Evolutionary conservation across 73 alveolate species (phyloP).

Genomic region (Tetrahymena malaccensis): DNA sequence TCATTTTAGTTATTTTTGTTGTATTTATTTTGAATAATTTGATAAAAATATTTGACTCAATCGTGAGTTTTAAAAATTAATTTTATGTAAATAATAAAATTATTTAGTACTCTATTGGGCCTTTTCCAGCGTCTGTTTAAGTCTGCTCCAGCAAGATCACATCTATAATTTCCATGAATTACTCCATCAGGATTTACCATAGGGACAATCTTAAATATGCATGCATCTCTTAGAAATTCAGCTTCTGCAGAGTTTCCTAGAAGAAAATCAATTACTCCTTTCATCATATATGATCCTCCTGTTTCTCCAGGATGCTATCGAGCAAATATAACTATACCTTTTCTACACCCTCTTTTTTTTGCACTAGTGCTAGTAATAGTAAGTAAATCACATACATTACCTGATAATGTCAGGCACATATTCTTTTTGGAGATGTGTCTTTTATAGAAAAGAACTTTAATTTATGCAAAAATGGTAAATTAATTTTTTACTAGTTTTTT

Average conservation of each 20-base stretch:
- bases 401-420: conserved; percentile 72
- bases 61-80: no score
- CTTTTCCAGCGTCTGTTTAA: conserved; percentile 65
- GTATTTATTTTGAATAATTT: no score
- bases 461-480: background rate
- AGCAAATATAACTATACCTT: conserved; percentile 63
- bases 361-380: conserved; percentile 59
- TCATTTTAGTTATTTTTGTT: background rate
- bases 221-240: conserved; percentile 60
- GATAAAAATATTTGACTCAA: no score
- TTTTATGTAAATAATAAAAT: conserved; percentile 41
- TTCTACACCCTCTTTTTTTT: conserved; percentile 41
- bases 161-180: conserved; percentile 70
- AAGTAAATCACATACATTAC: conserved; percentile 67
- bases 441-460: background rate
- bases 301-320: conserved; percentile 92
- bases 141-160: conserved; percentile 63
- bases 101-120: conserved; percentile 55
- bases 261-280: conserved; percentile 74
- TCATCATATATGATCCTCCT: conserved; percentile 72
- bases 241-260: conserved; percentile 70
- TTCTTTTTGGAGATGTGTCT: conserved; percentile 29
- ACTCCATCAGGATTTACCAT: conserved; percentile 83
- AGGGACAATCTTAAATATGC: conserved; percentile 72
- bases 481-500: background rate